Percentiles rank a stretch among this genome's conserved stretches.
phyloP scores from a whole-genome alignment of 2,329 filamentous ascomycete genomes.

The Fusarium sp. region DNA sequence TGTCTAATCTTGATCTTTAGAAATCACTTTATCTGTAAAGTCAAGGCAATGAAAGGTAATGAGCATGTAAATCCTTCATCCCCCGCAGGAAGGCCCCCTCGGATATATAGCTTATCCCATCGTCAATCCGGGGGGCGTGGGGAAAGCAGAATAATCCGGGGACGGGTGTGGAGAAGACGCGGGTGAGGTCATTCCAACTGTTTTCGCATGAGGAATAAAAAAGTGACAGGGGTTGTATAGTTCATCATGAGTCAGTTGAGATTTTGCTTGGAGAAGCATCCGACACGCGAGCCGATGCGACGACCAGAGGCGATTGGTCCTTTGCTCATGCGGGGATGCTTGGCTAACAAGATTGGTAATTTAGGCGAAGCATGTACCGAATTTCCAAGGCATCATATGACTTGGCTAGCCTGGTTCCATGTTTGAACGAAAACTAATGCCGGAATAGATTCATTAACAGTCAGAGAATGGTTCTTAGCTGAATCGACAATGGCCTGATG shows the following conservation, averaged over 20 bases:
- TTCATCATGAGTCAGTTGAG: conserved; percentile 4
- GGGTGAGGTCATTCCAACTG: conserved; percentile 24
- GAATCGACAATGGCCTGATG: neutral
- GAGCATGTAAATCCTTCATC: neutral
- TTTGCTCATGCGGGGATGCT: conserved; percentile 6
- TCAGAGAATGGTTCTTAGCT: neutral
- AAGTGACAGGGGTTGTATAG: neutral
- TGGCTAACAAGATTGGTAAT: neutral
- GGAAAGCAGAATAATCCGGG: conserved; percentile 37
- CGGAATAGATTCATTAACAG: neutral
- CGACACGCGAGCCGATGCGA: conserved; percentile 45
- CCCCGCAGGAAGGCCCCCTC: conserved; percentile 11
- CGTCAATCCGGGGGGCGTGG: conserved; percentile 36
- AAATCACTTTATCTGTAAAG: no score
- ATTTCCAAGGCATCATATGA: neutral
- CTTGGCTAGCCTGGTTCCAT: neutral
- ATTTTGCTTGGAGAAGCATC: conserved; percentile 16
- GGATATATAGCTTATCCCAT: conserved; percentile 36
- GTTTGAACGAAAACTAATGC: neutral
- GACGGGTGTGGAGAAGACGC: conserved; percentile 27
- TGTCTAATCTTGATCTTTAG: neutral
- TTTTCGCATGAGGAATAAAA: neutral
- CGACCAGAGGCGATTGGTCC: conserved; percentile 34
- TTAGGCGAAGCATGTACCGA: conserved; percentile 1
- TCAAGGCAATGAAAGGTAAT: no score